Percentiles rank a stretch among this genome's conserved stretches.
phyloP scores from a whole-genome alignment of 2,329 filamentous ascomycete species.

The Lomentospora prolificans region DNA sequence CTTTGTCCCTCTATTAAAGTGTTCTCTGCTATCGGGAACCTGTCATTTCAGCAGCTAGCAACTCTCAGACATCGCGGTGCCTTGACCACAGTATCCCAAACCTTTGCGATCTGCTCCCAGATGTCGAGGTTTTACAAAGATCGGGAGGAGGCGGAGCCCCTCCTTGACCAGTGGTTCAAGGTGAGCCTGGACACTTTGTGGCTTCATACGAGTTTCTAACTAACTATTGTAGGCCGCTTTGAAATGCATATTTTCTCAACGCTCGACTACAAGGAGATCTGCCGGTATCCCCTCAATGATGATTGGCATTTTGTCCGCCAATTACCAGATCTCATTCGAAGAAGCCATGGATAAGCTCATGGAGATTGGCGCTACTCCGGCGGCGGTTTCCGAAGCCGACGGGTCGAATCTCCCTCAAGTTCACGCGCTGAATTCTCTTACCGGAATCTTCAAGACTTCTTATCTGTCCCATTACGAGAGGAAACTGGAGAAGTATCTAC shows the following conservation, averaged over 20 bases:
- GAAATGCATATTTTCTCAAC: conserved; percentile 61
- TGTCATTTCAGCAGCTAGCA: conserved; percentile 75
- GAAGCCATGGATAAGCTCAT: conserved; percentile 55
- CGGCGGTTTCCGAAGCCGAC: conserved; percentile 45
- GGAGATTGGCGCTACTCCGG: conserved; percentile 44
- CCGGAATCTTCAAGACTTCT: conserved; percentile 82
- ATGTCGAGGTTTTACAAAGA: conserved; percentile 39
- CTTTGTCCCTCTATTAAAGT: conserved; percentile 30
- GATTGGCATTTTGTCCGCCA: conserved; percentile 66
- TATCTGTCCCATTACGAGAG: conserved; percentile 62
- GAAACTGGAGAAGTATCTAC: conserved; percentile 63
- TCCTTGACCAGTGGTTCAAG: conserved; percentile 63
- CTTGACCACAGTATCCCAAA: conserved; percentile 85
- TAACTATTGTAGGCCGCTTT: conserved; percentile 41
- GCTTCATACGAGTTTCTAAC: background rate
- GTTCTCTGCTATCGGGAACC: conserved; percentile 56
- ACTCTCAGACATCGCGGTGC: conserved; percentile 82
- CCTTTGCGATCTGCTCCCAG: conserved; percentile 73
- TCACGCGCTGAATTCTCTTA: conserved; percentile 87
- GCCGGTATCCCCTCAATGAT: conserved; percentile 86
- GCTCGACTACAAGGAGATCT: conserved; percentile 78
- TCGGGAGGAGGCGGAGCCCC: conserved; percentile 22
- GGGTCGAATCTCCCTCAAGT: conserved; percentile 74
- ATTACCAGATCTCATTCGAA: conserved; percentile 38
- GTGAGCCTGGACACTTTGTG: conserved; percentile 24